Evolutionary conservation across 108 stramenopile genomes (phyloP), one percentile per base, ranked within the genome.

Genomic region (Pseudonitzschia pungens): DNA sequence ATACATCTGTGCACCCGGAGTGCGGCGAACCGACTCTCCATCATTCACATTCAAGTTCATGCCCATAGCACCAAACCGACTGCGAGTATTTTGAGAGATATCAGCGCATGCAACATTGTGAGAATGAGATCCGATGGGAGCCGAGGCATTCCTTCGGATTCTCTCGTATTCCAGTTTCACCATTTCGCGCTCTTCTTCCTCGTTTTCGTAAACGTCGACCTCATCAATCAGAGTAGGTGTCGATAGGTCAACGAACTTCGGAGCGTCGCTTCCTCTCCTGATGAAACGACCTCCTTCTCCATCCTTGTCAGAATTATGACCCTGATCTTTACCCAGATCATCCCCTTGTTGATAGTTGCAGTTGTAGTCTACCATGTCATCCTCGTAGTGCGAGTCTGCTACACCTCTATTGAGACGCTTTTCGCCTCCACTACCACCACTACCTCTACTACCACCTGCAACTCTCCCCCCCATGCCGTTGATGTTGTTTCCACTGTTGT

Each of bases 181-280:
- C 71, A 72, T 78, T 43, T 72, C 71, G 65, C 65, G 59, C 31
- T 77, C 77, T n/a, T 77, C 74, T 29, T 78, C 78, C 18, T 77
- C 82, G 24, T 75, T 74, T 2, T 68, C 69, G 27, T 68, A 43
- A 29, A 64, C 36, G 40, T 79, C 80, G 36, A 72, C 73, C 54
- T 87, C 86, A 58, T 87, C 86, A 45, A 83, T 58, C 36, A 87
- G 57, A 2, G 83, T 83, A 0, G 86, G 86, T 45, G 86, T 87
- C 43, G 82, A 74, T 31, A 56, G 4, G 31, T 87, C 80, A 26
- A 74, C 58, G n/a, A 56, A 27, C 69, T 83, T 83, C 32, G 43
- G 66, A 40, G 40, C 44, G 2, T 67, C 45, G 41, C 22, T 67
- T 27, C 66, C 66, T 26, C 66, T 50, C 29, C 36, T 33, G 33